Evolutionary conservation across 225 moss, liverwort and hornwort genomes (phyloP), one percentile per base, ranked within the genome.

Genomic region (Marchantia paleacea): DNA sequence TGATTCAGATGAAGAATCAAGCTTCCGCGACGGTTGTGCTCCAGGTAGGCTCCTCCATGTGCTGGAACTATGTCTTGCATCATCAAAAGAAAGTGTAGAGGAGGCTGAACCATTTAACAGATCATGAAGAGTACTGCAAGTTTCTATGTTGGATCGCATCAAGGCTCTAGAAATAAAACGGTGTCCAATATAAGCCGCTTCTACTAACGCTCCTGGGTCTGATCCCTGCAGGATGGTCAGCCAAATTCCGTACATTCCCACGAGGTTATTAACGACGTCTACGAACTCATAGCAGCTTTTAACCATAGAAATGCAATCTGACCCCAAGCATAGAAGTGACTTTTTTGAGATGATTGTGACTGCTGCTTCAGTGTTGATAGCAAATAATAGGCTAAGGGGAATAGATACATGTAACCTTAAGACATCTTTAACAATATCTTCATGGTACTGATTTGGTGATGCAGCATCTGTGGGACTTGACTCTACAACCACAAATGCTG

Each of bases 401-500:
- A n/a, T n/a, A n/a, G n/a, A n/a, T n/a, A n/a, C n/a, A n/a, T n/a
- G n/a, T n/a, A n/a, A n/a, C n/a, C n/a, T n/a, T n/a, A n/a, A n/a
- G n/a, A n/a, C n/a, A 58, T 9, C 15, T 3, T 16, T 3, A 58
- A 58, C 3, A 3, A 58, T 3, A 18, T 58, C 58, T 14, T 10
- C n/a, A 66, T 11, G 25, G n/a, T 4, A 67, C 4, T 29, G 72
- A 22, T 51, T 47, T 47, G 31, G 6, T 26, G 28, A 49, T 72
- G 49, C 49, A 90, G 82, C 49, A 64, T 30, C 60, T 82, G 84
- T 84, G 88, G 86, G 72, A 90, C 14, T 81, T 90, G 20, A 90
- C 90, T 12, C 88, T 88, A 1, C 80, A 85, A 77, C 85, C 88
- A 16, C 81, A 85, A 51, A 88, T 90, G 85, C 82, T 90, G 11